Evolutionary conservation across 805 yeast genomes (phyloP).

Genomic region (Nakazawaea wickerhamii): DNA sequence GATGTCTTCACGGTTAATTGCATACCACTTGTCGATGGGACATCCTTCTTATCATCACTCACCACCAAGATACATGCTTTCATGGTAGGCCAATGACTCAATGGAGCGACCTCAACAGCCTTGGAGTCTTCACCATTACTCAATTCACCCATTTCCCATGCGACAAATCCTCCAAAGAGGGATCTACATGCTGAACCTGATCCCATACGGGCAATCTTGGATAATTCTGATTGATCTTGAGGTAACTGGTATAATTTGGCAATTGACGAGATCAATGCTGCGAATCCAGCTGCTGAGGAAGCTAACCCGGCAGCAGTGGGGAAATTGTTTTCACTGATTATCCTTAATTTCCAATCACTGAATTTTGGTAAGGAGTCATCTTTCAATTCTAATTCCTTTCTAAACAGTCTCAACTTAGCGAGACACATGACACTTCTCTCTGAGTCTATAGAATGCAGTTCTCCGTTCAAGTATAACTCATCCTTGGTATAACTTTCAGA

Average conservation of each 20-base stretch:
- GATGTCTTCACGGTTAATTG: slow-evolving; percentile 90
- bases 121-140: slow-evolving; percentile 85
- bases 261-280: slow-evolving; percentile 89
- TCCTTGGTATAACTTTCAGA: slow-evolving; percentile 53
- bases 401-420: slow-evolving; percentile 62
- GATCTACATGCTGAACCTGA: slow-evolving; percentile 99
- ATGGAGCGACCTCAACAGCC: slow-evolving; percentile 88
- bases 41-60: slow-evolving; percentile 89
- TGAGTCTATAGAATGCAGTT: slow-evolving; percentile 62
- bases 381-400: slow-evolving; percentile 54
- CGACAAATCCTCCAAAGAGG: slow-evolving; percentile 94
- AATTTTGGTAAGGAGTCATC: slow-evolving; percentile 55
- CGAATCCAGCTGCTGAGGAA: slow-evolving; percentile 97
- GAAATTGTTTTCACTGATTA: slow-evolving; percentile 92
- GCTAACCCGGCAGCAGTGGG: slow-evolving; percentile 99
- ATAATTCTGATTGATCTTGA: slow-evolving; percentile 77
- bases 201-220: slow-evolving; percentile 95
- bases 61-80: slow-evolving; percentile 91
- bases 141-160: slow-evolving; percentile 93
- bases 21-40: slow-evolving; percentile 95
- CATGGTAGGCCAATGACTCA: slow-evolving; percentile 86
- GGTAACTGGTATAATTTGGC: slow-evolving; percentile 82
- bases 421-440: slow-evolving; percentile 69
- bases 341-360: slow-evolving; percentile 61
- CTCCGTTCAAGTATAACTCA: slow-evolving; percentile 82